phyloP scores from a whole-genome alignment of 2,329 filamentous ascomycete genomes.

The Dryadomyces quercus-mongolicae region DNA sequence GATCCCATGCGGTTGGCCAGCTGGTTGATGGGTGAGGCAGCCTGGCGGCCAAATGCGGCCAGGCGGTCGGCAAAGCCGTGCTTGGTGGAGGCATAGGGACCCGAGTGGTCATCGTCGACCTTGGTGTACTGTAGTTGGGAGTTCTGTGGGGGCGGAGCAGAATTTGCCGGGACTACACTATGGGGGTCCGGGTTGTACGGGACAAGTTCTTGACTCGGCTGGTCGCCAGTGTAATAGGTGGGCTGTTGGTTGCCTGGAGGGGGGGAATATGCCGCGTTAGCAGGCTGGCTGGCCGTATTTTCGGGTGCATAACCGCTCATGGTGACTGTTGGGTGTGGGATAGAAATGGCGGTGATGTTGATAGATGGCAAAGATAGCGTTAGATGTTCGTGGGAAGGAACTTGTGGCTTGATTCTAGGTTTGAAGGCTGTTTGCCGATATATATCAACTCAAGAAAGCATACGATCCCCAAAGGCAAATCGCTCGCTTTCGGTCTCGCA shows the following conservation, averaged over 20 bases:
- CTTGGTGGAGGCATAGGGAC: constrained; percentile 6
- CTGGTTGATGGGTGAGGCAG: constrained; percentile 65
- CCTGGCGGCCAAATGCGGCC: constrained; percentile 26
- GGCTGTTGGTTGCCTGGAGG: constrained; percentile 7
- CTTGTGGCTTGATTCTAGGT: neutral
- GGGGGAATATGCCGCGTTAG: no score
- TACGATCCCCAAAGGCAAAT: no score
- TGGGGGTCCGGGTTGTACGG: constrained; percentile 1
- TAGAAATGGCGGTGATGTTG: neutral
- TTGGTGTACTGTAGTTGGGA: neutral
- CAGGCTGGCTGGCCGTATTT: neutral
- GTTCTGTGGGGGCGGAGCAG: neutral
- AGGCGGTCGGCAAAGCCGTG: constrained; percentile 16
- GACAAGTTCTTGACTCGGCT: constrained; percentile 2
- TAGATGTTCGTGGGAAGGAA: neutral
- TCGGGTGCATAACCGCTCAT: neutral
- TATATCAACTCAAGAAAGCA: no score
- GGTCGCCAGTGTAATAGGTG: neutral
- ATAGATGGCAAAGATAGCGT: neutral
- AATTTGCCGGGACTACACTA: neutral
- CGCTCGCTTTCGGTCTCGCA: no score
- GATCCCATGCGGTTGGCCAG: constrained; percentile 71
- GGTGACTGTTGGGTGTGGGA: neutral
- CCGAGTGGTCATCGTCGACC: neutral
- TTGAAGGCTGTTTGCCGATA: no score